Percentiles rank a stretch among this genome's conserved stretches.
phyloP scores from a whole-genome alignment of 163 green algal genomes.

The Prototheca wickerhamii region DNA sequence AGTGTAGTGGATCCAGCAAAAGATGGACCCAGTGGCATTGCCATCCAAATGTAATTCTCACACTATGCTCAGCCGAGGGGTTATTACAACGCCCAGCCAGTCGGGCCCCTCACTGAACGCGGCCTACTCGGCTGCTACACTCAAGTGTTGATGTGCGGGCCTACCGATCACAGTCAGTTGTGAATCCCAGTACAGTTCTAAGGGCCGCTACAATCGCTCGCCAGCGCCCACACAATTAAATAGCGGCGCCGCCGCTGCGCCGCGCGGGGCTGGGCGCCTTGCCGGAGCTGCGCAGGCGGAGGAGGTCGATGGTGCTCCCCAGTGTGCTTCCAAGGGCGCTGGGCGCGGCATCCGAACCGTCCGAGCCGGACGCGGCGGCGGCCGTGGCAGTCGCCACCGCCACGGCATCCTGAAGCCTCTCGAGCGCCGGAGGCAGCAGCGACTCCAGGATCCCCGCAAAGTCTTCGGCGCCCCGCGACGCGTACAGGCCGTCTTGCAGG shows the following conservation, averaged over 20 bases:
- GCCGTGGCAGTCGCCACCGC: not conserved
- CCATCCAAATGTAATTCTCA: no score
- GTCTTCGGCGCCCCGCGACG: not conserved
- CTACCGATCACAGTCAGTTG: no score
- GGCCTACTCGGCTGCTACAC: no score
- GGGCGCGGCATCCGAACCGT: not conserved
- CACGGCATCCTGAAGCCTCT: not conserved
- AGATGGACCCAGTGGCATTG: no score
- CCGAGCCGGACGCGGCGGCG: not conserved
- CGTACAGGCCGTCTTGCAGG: not conserved
- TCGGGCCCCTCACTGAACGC: no score
- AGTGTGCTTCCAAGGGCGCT: not conserved
- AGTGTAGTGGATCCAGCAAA: no score
- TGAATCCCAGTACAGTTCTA: no score
- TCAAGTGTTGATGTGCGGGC: no score
- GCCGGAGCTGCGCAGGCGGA: not conserved
- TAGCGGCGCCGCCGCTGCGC: not conserved
- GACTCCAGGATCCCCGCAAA: not conserved
- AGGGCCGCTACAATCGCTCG: no score
- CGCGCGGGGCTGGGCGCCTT: no score
- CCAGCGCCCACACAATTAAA: not conserved
- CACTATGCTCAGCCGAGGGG: no score
- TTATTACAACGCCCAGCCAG: no score
- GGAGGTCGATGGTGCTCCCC: not conserved
- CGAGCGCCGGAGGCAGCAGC: not conserved